phyloP scores from a whole-genome alignment of 208 protist species.

The Vickermania ingenoplastis region DNA sequence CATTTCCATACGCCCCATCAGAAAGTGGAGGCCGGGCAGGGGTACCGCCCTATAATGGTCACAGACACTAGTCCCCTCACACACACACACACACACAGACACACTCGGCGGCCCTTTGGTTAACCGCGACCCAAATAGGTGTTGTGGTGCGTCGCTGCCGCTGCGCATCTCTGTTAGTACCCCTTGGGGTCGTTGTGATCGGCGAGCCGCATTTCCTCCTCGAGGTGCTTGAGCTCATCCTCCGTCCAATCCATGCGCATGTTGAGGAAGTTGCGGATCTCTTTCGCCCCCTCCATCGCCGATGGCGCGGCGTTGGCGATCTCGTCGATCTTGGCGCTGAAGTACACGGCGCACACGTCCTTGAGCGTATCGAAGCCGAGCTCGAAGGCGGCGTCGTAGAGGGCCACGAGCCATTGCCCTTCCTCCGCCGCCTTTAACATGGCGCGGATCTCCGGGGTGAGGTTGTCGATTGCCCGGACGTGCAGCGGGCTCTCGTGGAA shows the following conservation, averaged over 20 bases:
- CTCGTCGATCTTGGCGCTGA: constrained; percentile 24
- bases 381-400: constrained; percentile 13
- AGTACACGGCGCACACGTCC: constrained; percentile 18
- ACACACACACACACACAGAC: too few relatives aligned
- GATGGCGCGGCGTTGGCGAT: constrained; percentile 24
- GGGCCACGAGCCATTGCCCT: constrained; percentile 7
- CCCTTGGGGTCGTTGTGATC: constrained; percentile 22
- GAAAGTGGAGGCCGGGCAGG: background rate
- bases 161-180: too few relatives aligned
- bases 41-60: background rate
- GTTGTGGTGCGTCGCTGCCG: too few relatives aligned
- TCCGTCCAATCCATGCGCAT: constrained; percentile 42
- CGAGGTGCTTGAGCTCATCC: constrained; percentile 37
- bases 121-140: too few relatives aligned
- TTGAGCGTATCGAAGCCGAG: constrained; percentile 17
- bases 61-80: too few relatives aligned
- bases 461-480: constrained; percentile 4
- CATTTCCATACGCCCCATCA: background rate
- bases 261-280: constrained; percentile 25
- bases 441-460: constrained; percentile 16
- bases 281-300: constrained; percentile 38
- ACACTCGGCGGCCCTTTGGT: too few relatives aligned
- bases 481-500: constrained; percentile 14
- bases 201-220: constrained; percentile 45
- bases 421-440: constrained; percentile 18